Evolutionary conservation across 2,329 filamentous ascomycete species (phyloP).

Genomic region (Colletotrichum salicis): DNA sequence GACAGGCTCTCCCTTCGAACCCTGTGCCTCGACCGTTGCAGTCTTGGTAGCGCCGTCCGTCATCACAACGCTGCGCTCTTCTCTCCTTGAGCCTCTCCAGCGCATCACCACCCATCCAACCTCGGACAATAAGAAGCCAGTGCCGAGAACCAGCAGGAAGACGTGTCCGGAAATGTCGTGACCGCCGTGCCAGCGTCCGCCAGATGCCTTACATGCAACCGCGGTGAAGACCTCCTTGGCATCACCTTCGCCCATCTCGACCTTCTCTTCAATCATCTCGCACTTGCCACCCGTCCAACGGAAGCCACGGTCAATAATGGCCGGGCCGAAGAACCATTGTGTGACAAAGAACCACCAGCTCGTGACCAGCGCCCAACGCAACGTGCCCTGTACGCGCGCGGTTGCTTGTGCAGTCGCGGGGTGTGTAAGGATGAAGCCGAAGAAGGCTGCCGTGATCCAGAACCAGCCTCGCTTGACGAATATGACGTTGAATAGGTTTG

Average conservation of each 20-base stretch:
- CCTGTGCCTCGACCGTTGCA: conserved; percentile 59
- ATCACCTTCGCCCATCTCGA: conserved; percentile 57
- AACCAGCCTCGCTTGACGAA: conserved; percentile 97
- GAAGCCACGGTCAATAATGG: conserved; percentile 91
- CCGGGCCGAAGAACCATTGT: conserved; percentile 95
- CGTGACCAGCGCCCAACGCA: conserved; percentile 80
- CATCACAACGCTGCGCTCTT: conserved; percentile 75
- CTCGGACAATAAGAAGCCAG: conserved; percentile 84
- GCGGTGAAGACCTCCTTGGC: conserved; percentile 71
- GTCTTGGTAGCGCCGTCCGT: conserved; percentile 73
- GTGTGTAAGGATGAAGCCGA: conserved; percentile 76
- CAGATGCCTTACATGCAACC: conserved; percentile 82
- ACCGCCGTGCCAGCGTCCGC: conserved; percentile 89
- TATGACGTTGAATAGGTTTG: conserved; percentile 89
- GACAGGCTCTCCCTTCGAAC: conserved; percentile 11
- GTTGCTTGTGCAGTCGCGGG: conserved; percentile 57
- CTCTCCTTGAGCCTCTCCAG: conserved; percentile 54
- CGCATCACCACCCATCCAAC: conserved; percentile 68
- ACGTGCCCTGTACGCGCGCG: conserved; percentile 60
- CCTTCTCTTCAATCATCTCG: conserved; percentile 64
- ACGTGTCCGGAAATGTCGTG: conserved; percentile 97
- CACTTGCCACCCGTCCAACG: conserved; percentile 89
- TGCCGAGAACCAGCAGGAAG: conserved; percentile 88
- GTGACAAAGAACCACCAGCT: conserved; percentile 86
- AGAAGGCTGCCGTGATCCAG: conserved; percentile 84